phyloP scores from a whole-genome alignment of 495 filamentous ascomycete genomes.

The Hypoxylon subgilvum region DNA sequence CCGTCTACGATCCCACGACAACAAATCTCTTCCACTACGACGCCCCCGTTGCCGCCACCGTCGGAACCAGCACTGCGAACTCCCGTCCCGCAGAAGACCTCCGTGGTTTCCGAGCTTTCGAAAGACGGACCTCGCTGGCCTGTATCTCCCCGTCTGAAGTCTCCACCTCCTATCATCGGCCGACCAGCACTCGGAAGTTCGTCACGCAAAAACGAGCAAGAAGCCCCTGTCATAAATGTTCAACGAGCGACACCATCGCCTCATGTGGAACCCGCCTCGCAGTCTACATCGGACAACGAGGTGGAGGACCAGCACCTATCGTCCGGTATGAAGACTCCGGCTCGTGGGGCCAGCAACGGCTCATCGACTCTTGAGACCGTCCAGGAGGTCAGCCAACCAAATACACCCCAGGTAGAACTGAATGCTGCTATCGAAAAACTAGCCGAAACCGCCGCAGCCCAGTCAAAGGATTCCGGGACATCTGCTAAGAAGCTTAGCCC shows the following conservation, averaged over 20 bases:
- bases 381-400: constrained; percentile 84
- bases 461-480: constrained; percentile 40
- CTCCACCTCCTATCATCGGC: constrained; percentile 65
- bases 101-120: constrained; percentile 58
- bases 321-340: constrained; percentile 67
- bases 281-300: constrained; percentile 54
- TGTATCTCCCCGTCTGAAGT: constrained; percentile 68
- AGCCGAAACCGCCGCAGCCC: constrained; percentile 55
- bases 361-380: constrained; percentile 85
- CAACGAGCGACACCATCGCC: constrained; percentile 57
- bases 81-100: constrained; percentile 65
- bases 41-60: constrained; percentile 62
- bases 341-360: constrained; percentile 68
- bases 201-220: constrained; percentile 53
- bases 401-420: constrained; percentile 63
- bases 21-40: constrained; percentile 67
- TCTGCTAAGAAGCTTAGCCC: constrained; percentile 42
- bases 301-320: constrained; percentile 59
- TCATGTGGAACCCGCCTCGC: constrained; percentile 44
- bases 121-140: constrained; percentile 68
- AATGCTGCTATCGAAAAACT: constrained; percentile 54
- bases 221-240: constrained; percentile 60
- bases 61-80: constrained; percentile 65
- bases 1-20: constrained; percentile 65
- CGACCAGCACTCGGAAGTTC: constrained; percentile 44